Conservation (phyloP, 2,329 filamentous ascomycete genomes). For the Botryotinia calthae region DNA sequence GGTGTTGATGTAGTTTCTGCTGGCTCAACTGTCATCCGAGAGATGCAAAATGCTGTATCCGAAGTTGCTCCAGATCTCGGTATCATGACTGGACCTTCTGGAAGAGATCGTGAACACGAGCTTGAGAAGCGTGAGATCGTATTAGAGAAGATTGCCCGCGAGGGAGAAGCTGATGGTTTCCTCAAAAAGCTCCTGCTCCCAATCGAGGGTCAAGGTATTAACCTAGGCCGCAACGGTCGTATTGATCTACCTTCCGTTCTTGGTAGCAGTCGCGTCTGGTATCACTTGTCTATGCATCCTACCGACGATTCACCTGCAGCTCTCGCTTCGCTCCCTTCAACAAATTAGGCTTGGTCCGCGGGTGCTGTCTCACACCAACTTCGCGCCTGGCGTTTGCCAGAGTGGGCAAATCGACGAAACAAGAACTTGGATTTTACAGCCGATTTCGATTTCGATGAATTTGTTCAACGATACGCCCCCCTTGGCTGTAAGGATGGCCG, state of each 20-base stretch:
- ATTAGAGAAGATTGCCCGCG: constrained; percentile 81
- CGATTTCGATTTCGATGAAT: constrained; percentile 94
- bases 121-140: constrained; percentile 79
- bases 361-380: constrained; percentile 89
- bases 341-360: constrained; percentile 88
- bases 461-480: constrained; percentile 74
- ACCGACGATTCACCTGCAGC: constrained; percentile 80
- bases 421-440: constrained; percentile 92
- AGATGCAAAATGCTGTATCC: constrained; percentile 80
- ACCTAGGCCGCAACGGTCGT: constrained; percentile 72
- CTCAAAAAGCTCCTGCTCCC: constrained; percentile 80
- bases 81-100: constrained; percentile 63
- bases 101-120: constrained; percentile 72
- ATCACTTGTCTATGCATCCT: constrained; percentile 87
- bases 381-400: constrained; percentile 86
- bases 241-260: constrained; percentile 74
- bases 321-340: constrained; percentile 67
- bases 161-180: constrained; percentile 79
- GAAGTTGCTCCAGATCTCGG: constrained; percentile 78
- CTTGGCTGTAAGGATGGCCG: constrained; percentile 86
- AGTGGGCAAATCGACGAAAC: constrained; percentile 94
- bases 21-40: constrained; percentile 78
- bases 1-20: constrained; percentile 73
- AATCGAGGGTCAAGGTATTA: constrained; percentile 72
- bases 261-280: constrained; percentile 88